Evolutionary conservation across 495 filamentous ascomycete genomes (phyloP).

Genomic region (Penicillium ochrochloron): DNA sequence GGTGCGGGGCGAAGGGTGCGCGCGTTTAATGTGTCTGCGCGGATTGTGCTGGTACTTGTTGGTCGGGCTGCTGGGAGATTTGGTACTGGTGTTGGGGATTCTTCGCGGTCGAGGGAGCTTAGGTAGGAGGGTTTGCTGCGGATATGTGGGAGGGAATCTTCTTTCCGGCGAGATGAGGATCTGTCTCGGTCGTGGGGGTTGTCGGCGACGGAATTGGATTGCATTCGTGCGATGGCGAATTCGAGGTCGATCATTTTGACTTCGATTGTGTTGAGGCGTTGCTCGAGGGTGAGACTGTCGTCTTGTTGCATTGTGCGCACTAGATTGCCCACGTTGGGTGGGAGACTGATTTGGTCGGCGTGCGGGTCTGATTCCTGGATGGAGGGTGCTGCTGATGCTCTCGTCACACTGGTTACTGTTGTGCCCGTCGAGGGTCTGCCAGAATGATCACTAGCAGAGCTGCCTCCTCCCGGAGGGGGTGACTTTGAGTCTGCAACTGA

Average conservation of each 20-base stretch:
- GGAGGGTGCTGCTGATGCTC: constrained; percentile 31
- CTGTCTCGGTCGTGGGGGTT: constrained; percentile 22
- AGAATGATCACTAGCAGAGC: constrained; percentile 36
- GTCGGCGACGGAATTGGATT: constrained; percentile 38
- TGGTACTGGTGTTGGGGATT: constrained; percentile 27
- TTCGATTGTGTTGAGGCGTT: constrained; percentile 56
- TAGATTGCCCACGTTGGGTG: constrained; percentile 49
- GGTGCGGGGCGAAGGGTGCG: constrained; percentile 37
- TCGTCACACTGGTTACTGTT: constrained; percentile 39
- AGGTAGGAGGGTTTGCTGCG: constrained; percentile 32
- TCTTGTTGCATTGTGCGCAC: constrained; percentile 51
- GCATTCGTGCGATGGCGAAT: constrained; percentile 58
- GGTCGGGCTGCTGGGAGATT: constrained; percentile 34
- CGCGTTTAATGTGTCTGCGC: constrained; percentile 37
- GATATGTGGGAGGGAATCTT: constrained; percentile 22
- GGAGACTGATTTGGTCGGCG: constrained; percentile 33
- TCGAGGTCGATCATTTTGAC: constrained; percentile 61
- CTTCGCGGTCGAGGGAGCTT: constrained; percentile 29
- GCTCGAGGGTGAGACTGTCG: constrained; percentile 52
- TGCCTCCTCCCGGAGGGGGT: constrained; percentile 21
- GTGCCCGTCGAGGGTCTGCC: constrained; percentile 37
- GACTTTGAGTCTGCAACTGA: constrained; percentile 36
- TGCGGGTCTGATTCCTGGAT: constrained; percentile 23
- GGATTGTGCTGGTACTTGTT: constrained; percentile 47
- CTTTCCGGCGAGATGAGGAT: constrained; percentile 21